Evolutionary conservation across 169 alveolate species (phyloP).

Genomic region (Perkinsus chesapeaki): DNA sequence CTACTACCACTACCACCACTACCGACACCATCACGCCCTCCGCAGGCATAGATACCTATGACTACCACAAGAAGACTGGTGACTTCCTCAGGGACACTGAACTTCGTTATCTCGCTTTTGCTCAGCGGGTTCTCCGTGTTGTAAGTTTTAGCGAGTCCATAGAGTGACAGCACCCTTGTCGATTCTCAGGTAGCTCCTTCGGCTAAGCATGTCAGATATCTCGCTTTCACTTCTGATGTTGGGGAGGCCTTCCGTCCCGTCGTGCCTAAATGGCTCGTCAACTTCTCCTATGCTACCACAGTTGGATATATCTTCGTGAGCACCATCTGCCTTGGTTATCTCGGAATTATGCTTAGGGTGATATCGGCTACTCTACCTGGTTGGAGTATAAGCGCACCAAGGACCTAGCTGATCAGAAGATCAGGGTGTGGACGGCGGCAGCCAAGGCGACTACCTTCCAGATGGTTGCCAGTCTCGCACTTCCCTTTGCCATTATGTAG

Average conservation of each 20-base stretch:
- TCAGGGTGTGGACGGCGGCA: not conserved
- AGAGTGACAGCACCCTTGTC: not conserved
- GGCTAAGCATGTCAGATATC: not conserved
- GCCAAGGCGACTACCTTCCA: not conserved
- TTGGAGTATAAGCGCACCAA: not conserved
- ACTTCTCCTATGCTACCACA: not conserved
- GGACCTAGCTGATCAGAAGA: not conserved
- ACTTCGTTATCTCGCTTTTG: not conserved
- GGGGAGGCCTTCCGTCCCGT: slow-evolving; percentile 3
- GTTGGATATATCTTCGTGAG: not conserved
- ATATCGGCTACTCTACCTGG: not conserved
- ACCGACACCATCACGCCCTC: not conserved
- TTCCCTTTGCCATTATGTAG: not conserved
- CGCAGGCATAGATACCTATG: not conserved
- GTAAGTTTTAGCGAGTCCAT: not conserved
- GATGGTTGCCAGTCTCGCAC: not conserved
- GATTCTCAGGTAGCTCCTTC: not conserved
- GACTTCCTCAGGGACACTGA: not conserved
- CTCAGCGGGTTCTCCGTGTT: not conserved
- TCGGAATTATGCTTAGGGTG: not conserved
- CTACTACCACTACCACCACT: not conserved
- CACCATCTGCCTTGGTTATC: not conserved
- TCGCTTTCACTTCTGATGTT: not conserved
- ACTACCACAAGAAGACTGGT: not conserved
- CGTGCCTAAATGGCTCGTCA: not conserved